Evolutionary conservation across 176 grass and related monocot species (phyloP).

Genomic region (Aegilops sharonensis): DNA sequence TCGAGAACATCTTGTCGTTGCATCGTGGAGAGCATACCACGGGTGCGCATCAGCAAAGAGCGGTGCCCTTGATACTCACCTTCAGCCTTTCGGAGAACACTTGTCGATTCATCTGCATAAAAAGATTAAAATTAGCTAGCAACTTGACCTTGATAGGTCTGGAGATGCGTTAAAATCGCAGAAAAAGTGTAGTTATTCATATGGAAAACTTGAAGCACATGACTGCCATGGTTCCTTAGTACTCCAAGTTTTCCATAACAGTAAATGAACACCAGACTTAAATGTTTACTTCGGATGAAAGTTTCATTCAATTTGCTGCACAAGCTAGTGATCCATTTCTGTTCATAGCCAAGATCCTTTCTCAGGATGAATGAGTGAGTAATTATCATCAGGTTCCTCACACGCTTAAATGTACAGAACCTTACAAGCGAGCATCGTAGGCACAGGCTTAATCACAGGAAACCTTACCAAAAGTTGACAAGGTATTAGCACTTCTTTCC

Average conservation of each 20-base stretch:
- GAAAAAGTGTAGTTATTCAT: not conserved
- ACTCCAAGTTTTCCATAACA: too few relatives aligned
- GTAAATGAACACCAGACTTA: too few relatives aligned
- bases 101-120: conserved; percentile 80
- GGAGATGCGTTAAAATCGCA: not conserved
- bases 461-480: conserved; percentile 78
- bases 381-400: too few relatives aligned
- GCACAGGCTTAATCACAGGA: conserved; percentile 19
- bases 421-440: not conserved
- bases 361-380: too few relatives aligned
- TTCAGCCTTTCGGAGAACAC: conserved; percentile 71
- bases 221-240: not conserved
- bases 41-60: conserved; percentile 73
- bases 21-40: conserved; percentile 81
- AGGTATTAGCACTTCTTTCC: conserved; percentile 74
- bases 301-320: too few relatives aligned
- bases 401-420: not conserved
- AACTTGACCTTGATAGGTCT: not conserved
- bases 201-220: not conserved
- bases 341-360: too few relatives aligned
- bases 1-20: conserved; percentile 86
- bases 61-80: conserved; percentile 89
- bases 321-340: too few relatives aligned
- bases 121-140: not conserved
- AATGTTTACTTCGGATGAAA: too few relatives aligned